Evolutionary conservation across 1,284 basidiomycete genomes (phyloP).

Genomic region (Sporisorium iseilematis-ciliati): DNA sequence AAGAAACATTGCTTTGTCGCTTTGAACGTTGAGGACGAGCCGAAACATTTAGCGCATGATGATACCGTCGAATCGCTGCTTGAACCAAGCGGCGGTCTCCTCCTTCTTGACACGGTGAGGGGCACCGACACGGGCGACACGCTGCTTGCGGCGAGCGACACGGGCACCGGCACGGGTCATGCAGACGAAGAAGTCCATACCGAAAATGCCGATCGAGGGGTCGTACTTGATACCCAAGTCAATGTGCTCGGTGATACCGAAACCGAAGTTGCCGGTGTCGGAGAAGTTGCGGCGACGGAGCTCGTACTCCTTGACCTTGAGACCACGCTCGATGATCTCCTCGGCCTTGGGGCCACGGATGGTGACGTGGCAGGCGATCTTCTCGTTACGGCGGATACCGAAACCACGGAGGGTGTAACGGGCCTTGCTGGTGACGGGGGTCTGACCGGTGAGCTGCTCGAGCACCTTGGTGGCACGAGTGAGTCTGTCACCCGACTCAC

Average conservation of each 20-base stretch:
- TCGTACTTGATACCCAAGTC: conserved; percentile 86
- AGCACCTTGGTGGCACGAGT: conserved; percentile 99
- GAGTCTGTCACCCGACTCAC: conserved; percentile 98
- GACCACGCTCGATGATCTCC: conserved; percentile 96
- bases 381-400: conserved; percentile 99
- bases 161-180: conserved; percentile 97
- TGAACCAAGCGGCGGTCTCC: conserved; percentile 93
- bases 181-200: conserved; percentile 69
- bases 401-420: conserved; percentile 99
- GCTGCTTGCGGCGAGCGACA: conserved; percentile 91
- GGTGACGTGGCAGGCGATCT: conserved; percentile 99
- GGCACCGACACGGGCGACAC: conserved; percentile 87
- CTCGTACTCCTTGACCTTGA: conserved; percentile 99
- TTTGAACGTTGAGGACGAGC: neutral
- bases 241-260: conserved; percentile 78
- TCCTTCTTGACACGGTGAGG: conserved; percentile 76
- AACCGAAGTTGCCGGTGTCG: conserved; percentile 69
- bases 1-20: neutral
- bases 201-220: conserved; percentile 69
- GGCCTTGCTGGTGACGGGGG: conserved; percentile 98
- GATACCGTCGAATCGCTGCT: conserved; percentile 78
- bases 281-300: conserved; percentile 90
- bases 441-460: conserved; percentile 99
- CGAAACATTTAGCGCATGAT: conserved; percentile 60
- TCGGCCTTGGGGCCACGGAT: conserved; percentile 99